Conservation (phyloP, 306 rosid genomes). For the Alnus rubra region DNA sequence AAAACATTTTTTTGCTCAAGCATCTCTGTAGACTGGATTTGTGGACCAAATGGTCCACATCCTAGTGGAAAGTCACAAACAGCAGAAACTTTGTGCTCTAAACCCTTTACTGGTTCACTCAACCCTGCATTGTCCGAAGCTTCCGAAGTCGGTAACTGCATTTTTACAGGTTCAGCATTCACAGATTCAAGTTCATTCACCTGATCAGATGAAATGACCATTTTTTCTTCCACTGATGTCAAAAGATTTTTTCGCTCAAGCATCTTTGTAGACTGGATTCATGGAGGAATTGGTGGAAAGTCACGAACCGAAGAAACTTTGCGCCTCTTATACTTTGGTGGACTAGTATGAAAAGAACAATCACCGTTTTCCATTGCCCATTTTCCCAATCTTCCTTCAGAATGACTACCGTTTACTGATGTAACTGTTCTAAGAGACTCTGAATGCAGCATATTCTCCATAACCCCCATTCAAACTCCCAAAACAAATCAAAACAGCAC, state of each 20-base stretch:
- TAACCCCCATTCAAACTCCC: conserved; percentile 37
- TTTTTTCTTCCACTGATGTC: conserved; percentile 21
- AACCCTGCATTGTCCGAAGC: background rate
- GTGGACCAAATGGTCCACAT: conserved; percentile 59
- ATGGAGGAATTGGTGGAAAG: conserved; percentile 48
- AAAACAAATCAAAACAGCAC: conserved; percentile 7
- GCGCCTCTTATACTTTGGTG: conserved; percentile 45
- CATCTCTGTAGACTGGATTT: conserved; percentile 16
- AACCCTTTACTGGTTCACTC: conserved; percentile 3
- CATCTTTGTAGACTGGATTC: conserved; percentile 17
- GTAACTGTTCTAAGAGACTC: conserved; percentile 32
- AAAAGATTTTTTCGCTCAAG: conserved; percentile 12
- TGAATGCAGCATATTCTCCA: conserved; percentile 33
- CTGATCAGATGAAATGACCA: no score
- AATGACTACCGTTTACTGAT: conserved; percentile 38
- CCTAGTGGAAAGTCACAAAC: conserved; percentile 74
- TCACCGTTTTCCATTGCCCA: conserved; percentile 42
- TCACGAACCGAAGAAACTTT: conserved; percentile 68
- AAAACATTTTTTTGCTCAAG: conserved; percentile 13
- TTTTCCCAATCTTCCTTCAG: conserved; percentile 39
- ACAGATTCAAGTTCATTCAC: no score
- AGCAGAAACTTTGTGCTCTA: conserved; percentile 36
- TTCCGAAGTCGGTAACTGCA: no score
- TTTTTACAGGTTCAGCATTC: no score
- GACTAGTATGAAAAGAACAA: conserved; percentile 17